Conservation (phyloP, 1,284 basidiomycete species). For the Austropuccinia psidii region DNA sequence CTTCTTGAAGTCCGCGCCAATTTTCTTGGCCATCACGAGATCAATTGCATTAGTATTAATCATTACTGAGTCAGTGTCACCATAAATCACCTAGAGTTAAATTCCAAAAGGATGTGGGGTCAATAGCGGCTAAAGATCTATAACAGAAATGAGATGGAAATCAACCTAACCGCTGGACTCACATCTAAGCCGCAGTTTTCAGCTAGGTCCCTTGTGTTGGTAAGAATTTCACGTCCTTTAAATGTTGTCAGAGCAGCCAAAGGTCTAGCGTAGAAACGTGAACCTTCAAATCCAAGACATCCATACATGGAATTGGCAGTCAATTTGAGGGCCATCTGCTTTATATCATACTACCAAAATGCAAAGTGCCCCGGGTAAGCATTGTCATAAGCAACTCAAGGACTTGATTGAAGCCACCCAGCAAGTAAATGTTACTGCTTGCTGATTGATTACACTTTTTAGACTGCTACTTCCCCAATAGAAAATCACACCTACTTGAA, state of each 20-base stretch:
- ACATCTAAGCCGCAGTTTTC: slow-evolving; percentile 83
- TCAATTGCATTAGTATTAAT: slow-evolving; percentile 92
- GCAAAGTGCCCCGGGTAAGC: slow-evolving; percentile 12
- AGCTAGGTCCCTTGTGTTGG: slow-evolving; percentile 83
- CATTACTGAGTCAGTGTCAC: slow-evolving; percentile 98
- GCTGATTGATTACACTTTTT: background rate
- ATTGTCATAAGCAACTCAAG: background rate
- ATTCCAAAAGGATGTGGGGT: background rate
- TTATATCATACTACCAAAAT: slow-evolving; percentile 75
- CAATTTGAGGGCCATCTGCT: slow-evolving; percentile 92
- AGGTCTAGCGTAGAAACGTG: slow-evolving; percentile 92
- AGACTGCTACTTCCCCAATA: background rate
- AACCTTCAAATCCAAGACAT: slow-evolving; percentile 95
- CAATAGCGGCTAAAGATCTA: too few species aligned
- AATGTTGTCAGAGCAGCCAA: slow-evolving; percentile 93
- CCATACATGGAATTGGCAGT: slow-evolving; percentile 99
- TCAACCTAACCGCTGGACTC: slow-evolving; percentile 46
- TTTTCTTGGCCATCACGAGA: slow-evolving; percentile 77
- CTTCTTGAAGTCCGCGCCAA: slow-evolving; percentile 86
- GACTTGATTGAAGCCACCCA: background rate
- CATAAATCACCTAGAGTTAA: slow-evolving; percentile 75
- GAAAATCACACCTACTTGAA: slow-evolving; percentile 59
- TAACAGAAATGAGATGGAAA: background rate
- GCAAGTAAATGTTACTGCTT: background rate
- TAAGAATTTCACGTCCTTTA: slow-evolving; percentile 96